phyloP scores from a whole-genome alignment of 2,329 filamentous ascomycete species.

The Drechslerella stenobrocha region DNA sequence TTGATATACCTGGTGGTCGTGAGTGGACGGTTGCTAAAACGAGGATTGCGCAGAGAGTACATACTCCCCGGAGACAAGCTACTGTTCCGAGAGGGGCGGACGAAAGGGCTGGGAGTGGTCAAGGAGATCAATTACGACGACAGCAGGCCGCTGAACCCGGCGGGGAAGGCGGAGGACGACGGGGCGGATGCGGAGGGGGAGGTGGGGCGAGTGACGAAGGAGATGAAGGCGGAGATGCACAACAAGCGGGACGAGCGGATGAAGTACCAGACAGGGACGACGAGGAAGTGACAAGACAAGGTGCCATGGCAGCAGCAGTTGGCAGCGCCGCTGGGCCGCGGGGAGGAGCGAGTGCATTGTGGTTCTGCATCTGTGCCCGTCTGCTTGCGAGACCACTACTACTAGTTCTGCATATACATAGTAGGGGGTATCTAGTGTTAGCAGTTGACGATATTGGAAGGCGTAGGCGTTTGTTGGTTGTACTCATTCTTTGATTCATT shows the following conservation, averaged over 20 bases:
- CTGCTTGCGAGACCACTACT: too few relatives aligned
- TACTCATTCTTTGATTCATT: too few relatives aligned
- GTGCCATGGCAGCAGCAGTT: neutral
- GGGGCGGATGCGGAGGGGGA: slow-evolving; percentile 21
- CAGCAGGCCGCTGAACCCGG: slow-evolving; percentile 49
- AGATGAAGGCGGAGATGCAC: slow-evolving; percentile 40
- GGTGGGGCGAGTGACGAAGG: slow-evolving; percentile 22
- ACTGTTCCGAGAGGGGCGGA: slow-evolving; percentile 89
- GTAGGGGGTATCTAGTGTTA: too few relatives aligned
- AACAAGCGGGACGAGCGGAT: slow-evolving; percentile 38
- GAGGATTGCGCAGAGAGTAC: slow-evolving; percentile 65
- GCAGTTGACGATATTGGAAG: neutral
- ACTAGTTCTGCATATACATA: too few relatives aligned
- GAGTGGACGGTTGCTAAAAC: neutral
- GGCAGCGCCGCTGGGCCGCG: slow-evolving; percentile 1
- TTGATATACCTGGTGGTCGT: too few relatives aligned
- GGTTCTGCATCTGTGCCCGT: too few relatives aligned
- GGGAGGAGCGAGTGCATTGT: neutral
- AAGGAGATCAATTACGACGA: slow-evolving; percentile 87
- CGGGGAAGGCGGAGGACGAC: slow-evolving; percentile 20
- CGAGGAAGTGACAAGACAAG: slow-evolving; percentile 9
- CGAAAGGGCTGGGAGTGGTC: slow-evolving; percentile 92
- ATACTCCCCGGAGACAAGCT: slow-evolving; percentile 84
- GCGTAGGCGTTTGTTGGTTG: neutral
- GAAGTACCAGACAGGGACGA: slow-evolving; percentile 44